phyloP scores from a whole-genome alignment of 106 monocot species.

The Cymbidium sinense region DNA sequence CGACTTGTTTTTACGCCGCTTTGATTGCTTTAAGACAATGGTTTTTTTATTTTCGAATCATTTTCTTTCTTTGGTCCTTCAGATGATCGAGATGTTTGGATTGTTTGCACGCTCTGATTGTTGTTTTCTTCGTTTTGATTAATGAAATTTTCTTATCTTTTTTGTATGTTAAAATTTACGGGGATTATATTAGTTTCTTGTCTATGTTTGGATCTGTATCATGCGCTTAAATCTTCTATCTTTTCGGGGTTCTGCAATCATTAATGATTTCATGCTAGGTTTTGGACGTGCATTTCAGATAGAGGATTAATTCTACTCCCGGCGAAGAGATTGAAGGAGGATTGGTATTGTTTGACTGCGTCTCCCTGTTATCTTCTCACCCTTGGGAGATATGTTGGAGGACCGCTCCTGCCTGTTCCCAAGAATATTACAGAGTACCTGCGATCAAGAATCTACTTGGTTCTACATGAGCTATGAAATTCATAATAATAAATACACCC shows the following conservation, averaged over 20 bases:
- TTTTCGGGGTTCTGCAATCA: background rate
- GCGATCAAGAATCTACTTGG: slow-evolving; percentile 61
- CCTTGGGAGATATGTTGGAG: slow-evolving; percentile 43
- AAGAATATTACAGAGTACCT: slow-evolving; percentile 40
- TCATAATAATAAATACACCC: background rate
- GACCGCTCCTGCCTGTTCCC: slow-evolving; percentile 58
- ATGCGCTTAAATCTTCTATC: background rate
- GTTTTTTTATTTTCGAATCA: background rate
- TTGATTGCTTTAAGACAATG: background rate
- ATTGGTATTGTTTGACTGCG: background rate
- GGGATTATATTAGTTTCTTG: too few species aligned
- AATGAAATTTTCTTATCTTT: background rate
- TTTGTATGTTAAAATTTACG: too few species aligned
- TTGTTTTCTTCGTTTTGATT: background rate
- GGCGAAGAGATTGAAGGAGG: background rate
- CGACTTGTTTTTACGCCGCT: background rate
- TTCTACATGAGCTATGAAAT: slow-evolving; percentile 45
- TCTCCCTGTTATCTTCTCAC: too few species aligned
- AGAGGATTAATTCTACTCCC: background rate
- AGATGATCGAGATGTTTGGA: background rate
- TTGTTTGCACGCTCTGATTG: background rate
- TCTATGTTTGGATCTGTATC: background rate
- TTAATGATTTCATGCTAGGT: background rate
- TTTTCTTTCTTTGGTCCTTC: background rate
- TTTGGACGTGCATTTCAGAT: background rate